A percentile compares a stretch with the other conserved stretches of the same genome.
phyloP scores from a whole-genome alignment of 352 stramenopile genomes.

The Blastocystis sp. region DNA sequence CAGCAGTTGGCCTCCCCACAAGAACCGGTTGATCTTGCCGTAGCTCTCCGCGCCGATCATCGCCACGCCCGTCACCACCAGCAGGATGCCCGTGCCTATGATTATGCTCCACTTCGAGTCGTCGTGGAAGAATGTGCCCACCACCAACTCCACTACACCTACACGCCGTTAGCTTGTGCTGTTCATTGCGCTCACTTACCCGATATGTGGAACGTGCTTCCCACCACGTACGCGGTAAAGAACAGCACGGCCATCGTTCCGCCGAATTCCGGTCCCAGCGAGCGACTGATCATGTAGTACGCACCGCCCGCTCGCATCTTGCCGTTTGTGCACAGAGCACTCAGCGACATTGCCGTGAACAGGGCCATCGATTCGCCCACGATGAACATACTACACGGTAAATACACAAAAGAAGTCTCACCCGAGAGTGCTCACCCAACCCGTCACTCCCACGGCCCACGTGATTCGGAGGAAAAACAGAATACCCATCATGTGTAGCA shows the following conservation, averaged over 20 bases:
- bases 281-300: conserved; percentile 74
- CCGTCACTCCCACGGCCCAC: conserved; percentile 78
- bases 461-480: conserved; percentile 80
- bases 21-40: conserved; percentile 78
- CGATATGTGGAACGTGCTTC: conserved; percentile 75
- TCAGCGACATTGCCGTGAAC: conserved; percentile 78
- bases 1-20: conserved; percentile 78
- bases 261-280: conserved; percentile 78
- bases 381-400: conserved; percentile 70
- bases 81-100: conserved; percentile 58
- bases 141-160: conserved; percentile 76
- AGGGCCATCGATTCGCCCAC: conserved; percentile 75
- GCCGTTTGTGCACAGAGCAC: conserved; percentile 79
- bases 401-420: conserved; percentile 75
- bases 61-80: conserved; percentile 73
- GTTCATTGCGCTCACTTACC: background rate
- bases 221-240: conserved; percentile 78
- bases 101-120: conserved; percentile 61
- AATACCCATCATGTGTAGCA: conserved; percentile 82
- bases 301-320: conserved; percentile 76
- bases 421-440: conserved; percentile 77
- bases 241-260: conserved; percentile 78
- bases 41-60: conserved; percentile 78
- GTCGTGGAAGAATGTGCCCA: conserved; percentile 68
- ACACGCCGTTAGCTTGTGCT: conserved; percentile 74